A percentile compares a stretch with the other conserved stretches of the same genome.
Evolutionary conservation across 2,329 filamentous ascomycete genomes (phyloP).

Genomic region (Pestalotiopsis fici): DNA sequence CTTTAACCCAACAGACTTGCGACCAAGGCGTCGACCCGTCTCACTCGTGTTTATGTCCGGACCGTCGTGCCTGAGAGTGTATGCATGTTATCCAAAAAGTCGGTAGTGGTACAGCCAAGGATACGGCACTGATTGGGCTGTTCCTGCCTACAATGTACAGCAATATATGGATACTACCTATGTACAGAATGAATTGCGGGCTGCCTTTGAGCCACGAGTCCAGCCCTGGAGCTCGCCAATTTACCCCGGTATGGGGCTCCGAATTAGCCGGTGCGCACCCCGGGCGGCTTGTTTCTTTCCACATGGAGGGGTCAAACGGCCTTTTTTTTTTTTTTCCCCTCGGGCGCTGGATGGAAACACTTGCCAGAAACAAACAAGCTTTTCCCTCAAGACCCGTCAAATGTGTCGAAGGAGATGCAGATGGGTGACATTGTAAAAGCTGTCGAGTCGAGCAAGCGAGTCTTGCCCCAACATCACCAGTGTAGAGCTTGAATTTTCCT

Average conservation of each 20-base stretch:
- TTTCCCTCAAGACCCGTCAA: background rate
- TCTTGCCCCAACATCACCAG: background rate
- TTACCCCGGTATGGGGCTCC: conserved; percentile 1
- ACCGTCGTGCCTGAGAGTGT: background rate
- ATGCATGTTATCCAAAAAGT: background rate
- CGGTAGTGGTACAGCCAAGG: background rate
- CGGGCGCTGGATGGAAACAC: background rate
- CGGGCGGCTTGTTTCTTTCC: background rate
- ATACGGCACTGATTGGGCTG: background rate
- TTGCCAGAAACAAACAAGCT: background rate
- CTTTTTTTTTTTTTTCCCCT: background rate
- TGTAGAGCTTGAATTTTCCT: background rate
- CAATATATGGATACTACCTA: background rate
- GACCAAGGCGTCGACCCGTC: background rate
- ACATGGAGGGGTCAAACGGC: background rate
- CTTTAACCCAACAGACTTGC: background rate
- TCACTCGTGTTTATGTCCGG: background rate
- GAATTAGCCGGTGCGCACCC: background rate
- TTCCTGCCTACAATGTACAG: conserved; percentile 3
- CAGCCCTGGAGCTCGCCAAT: background rate
- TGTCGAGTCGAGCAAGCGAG: background rate
- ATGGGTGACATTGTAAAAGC: background rate
- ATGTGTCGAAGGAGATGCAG: background rate
- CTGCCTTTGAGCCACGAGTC: conserved; percentile 1
- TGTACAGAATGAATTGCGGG: background rate